A percentile compares a stretch with the other conserved stretches of the same genome.
Evolutionary conservation across 345 rosid species (phyloP).

Genomic region (Rhodamnia argentea): DNA sequence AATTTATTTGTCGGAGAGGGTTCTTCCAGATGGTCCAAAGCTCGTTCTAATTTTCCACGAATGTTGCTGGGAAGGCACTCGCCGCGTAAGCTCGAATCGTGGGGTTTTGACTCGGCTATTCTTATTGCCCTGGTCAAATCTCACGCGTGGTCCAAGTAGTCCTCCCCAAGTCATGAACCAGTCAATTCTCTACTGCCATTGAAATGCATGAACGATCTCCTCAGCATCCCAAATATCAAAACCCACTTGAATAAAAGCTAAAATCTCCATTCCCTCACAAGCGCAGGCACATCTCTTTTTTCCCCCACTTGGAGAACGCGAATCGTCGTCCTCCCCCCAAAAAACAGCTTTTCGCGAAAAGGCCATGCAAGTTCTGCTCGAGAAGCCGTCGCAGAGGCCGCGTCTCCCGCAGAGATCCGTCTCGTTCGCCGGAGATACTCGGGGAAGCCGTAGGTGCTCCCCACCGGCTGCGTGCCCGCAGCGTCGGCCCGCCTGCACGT

Average conservation of each 20-base stretch:
- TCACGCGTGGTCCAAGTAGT: neutral
- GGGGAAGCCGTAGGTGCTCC: neutral
- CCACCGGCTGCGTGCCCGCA: neutral
- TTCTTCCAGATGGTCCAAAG: neutral
- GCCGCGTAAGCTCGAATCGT: neutral
- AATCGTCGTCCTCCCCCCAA: neutral
- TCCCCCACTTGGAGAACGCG: neutral
- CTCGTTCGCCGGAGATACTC: neutral
- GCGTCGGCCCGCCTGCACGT: conserved; percentile 4
- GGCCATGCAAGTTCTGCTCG: neutral
- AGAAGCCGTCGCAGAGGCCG: neutral
- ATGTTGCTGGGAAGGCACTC: neutral
- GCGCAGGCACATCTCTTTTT: neutral
- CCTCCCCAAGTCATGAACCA: neutral
- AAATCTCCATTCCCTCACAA: neutral
- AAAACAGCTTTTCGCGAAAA: neutral
- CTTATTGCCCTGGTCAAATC: neutral
- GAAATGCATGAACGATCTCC: neutral
- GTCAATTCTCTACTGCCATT: neutral
- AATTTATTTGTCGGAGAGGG: neutral
- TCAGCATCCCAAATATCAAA: neutral
- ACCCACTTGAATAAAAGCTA: neutral
- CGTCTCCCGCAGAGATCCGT: neutral
- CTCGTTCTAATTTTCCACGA: neutral
- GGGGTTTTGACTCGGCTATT: neutral